Conservation (phyloP, 2,329 filamentous ascomycete genomes). For the Fusarium poae region DNA sequence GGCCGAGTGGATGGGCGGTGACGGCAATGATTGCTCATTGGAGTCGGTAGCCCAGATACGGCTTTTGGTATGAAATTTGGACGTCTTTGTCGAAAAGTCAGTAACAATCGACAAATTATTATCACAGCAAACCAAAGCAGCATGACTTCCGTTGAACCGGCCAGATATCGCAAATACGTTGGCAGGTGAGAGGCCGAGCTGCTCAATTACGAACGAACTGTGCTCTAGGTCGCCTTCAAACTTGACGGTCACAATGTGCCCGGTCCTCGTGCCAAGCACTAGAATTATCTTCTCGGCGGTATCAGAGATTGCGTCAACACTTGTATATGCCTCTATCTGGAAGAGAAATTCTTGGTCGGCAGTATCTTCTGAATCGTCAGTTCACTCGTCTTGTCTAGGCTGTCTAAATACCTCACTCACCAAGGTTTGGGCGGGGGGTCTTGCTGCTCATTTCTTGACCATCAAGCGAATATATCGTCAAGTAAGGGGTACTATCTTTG, state of each 20-base stretch:
- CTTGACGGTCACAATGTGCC: conserved; percentile 61
- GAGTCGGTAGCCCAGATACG: conserved; percentile 67
- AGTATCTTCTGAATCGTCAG: conserved; percentile 23
- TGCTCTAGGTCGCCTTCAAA: conserved; percentile 40
- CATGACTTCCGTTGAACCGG: conserved; percentile 42
- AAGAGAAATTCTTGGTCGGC: conserved; percentile 1
- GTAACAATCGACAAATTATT: conserved; percentile 60
- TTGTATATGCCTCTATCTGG: conserved; percentile 61
- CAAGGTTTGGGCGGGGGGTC: conserved; percentile 18
- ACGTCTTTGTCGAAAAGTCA: conserved; percentile 50
- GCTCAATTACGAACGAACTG: conserved; percentile 50
- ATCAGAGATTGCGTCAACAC: conserved; percentile 56
- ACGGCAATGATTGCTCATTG: conserved; percentile 59
- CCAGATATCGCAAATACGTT: conserved; percentile 51
- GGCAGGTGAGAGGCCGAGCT: conserved; percentile 55
- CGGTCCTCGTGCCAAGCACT: conserved; percentile 64
- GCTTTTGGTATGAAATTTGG: conserved; percentile 57
- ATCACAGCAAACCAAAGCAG: conserved; percentile 64
- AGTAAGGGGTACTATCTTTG: conserved; percentile 49
- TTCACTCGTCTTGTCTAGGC: neutral
- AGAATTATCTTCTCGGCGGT: conserved; percentile 50
- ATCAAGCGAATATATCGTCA: conserved; percentile 52
- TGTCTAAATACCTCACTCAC: conserved; percentile 22
- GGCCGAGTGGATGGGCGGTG: conserved; percentile 64
- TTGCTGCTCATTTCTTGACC: conserved; percentile 42